These are phyloP conservation scores for Solanum medicagineum DNA, from an alignment of 257 asterid species.

Conservation along the genomic window DNA sequence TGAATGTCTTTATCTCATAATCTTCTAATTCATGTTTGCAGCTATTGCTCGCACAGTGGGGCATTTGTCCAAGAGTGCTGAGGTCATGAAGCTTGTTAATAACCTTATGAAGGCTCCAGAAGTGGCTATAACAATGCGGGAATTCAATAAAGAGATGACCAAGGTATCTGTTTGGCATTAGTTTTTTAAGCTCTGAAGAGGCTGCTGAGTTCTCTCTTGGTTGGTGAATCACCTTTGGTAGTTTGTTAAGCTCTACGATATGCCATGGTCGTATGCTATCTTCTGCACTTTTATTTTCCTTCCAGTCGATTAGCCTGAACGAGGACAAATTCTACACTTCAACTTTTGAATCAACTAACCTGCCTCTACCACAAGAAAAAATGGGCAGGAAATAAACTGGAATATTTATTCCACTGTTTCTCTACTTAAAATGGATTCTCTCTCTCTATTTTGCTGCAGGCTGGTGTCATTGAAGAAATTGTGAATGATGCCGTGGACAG, in stretches of 20 bases:
- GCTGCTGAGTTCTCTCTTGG: neutral
- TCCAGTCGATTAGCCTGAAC: neutral
- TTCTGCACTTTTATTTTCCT: neutral
- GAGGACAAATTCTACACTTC: neutral
- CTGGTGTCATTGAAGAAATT: conserved; percentile 89
- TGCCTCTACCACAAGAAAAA: neutral
- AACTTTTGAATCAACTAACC: neutral
- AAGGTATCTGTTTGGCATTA: conserved; percentile 37
- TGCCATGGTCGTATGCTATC: neutral
- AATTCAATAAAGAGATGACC: conserved; percentile 89
- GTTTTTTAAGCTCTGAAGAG: neutral
- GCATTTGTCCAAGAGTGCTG: conserved; percentile 92
- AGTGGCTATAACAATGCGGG: conserved; percentile 83
- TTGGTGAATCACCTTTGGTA: neutral
- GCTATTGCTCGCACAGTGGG: conserved; percentile 94
- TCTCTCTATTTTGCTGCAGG: conserved; percentile 27
- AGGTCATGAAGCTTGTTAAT: conserved; percentile 93
- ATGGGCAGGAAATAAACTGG: neutral
- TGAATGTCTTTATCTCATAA: neutral
- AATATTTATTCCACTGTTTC: neutral
- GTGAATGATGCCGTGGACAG: conserved; percentile 70
- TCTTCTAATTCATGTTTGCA: conserved; percentile 12
- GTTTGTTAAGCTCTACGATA: neutral
- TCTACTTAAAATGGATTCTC: neutral
- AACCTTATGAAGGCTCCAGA: conserved; percentile 96